These are phyloP conservation scores for Vicia faba DNA, from an alignment of 306 rosid species.

Conservation along the genomic window DNA sequence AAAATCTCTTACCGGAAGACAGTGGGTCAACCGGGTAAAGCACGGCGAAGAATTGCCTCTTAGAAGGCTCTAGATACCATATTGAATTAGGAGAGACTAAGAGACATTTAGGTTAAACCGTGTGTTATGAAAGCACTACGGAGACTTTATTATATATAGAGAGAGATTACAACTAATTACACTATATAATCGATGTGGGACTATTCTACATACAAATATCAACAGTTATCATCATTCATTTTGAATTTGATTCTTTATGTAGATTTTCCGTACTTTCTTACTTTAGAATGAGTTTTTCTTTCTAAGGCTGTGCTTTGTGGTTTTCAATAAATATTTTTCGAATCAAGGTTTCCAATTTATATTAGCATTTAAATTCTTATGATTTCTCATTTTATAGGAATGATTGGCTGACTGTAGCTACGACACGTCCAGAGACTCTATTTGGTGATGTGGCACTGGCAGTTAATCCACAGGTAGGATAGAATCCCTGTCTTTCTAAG, in stretches of 20 bases:
- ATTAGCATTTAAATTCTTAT: constrained; percentile 28
- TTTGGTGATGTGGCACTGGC: constrained; percentile 98
- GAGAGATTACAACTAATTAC: no score
- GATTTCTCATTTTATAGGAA: constrained; percentile 49
- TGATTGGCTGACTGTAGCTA: constrained; percentile 89
- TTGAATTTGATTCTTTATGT: background rate
- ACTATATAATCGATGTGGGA: no score
- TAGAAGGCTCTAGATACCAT: no score
- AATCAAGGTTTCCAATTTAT: constrained; percentile 5
- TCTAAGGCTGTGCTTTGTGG: constrained; percentile 8
- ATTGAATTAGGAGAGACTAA: no score
- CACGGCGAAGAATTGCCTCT: no score
- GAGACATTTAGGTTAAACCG: no score
- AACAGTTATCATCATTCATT: background rate
- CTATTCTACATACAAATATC: no score
- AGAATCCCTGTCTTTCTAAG: constrained; percentile 27
- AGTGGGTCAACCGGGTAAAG: no score
- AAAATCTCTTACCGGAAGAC: no score
- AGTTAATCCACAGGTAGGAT: constrained; percentile 81
- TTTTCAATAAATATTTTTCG: background rate
- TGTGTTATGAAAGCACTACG: no score
- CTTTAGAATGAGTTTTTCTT: constrained; percentile 18
- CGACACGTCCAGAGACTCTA: constrained; percentile 94
- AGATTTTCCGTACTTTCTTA: constrained; percentile 9
- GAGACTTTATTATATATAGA: no score